These are phyloP conservation scores for Globisporangium iwayamae DNA, from an alignment of 352 stramenopile species.

Conservation along the genomic window DNA sequence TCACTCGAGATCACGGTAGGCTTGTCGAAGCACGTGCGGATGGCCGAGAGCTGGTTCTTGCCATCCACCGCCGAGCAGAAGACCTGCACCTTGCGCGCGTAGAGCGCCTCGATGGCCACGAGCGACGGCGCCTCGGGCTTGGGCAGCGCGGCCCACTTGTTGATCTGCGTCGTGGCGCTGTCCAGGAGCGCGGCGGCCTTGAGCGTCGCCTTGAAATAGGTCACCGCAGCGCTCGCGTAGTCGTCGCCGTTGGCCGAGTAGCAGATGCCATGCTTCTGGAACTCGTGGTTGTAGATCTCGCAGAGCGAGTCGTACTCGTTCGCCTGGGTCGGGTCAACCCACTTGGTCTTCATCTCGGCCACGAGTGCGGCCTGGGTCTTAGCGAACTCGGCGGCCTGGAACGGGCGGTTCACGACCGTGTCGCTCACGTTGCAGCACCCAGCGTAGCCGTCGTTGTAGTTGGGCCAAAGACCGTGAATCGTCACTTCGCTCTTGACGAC, in stretches of 20 bases:
- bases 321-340: constrained; percentile 34
- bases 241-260: constrained; percentile 39
- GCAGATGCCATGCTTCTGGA: constrained; percentile 86
- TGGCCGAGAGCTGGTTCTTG: constrained; percentile 20
- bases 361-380: constrained; percentile 49
- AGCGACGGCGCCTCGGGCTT: constrained; percentile 8
- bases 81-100: constrained; percentile 19
- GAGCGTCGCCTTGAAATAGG: constrained; percentile 20
- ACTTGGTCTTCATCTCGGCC: constrained; percentile 48
- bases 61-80: constrained; percentile 21
- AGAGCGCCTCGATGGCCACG: constrained; percentile 13
- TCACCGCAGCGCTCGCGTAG: constrained; percentile 15
- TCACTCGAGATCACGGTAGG: constrained; percentile 24
- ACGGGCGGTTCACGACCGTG: constrained; percentile 50
- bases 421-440: constrained; percentile 64
- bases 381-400: constrained; percentile 41
- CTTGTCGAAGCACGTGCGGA: constrained; percentile 28
- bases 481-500: constrained; percentile 58
- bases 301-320: constrained; percentile 42
- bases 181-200: constrained; percentile 12
- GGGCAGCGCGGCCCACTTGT: constrained; percentile 13
- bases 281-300: constrained; percentile 86
- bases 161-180: constrained; percentile 16
- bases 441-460: constrained; percentile 73
- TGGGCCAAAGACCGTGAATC: constrained; percentile 77